Conservation (phyloP, 257 asterid species). For the Ajuga chamaepitys region DNA sequence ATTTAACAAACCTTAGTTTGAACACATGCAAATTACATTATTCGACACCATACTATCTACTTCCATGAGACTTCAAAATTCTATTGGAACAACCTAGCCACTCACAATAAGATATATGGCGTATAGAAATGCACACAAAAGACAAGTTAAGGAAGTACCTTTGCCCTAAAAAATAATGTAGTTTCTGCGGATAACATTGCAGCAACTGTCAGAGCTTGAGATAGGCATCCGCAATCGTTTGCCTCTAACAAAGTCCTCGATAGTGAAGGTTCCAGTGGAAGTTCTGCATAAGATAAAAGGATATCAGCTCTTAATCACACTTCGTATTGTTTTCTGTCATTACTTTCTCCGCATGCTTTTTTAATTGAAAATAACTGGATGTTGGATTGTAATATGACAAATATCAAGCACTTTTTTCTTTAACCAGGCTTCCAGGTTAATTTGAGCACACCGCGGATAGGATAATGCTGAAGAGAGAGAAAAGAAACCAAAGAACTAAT, state of each 20-base stretch:
- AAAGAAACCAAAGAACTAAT: too few relatives aligned
- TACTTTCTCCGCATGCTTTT: too few relatives aligned
- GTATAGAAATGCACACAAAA: neutral
- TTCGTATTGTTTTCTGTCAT: too few relatives aligned
- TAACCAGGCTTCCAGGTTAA: too few relatives aligned
- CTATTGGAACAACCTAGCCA: conserved; percentile 1
- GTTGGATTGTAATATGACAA: too few relatives aligned
- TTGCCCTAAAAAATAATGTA: conserved; percentile 54
- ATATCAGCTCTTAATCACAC: too few relatives aligned
- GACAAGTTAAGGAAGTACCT: conserved; percentile 37
- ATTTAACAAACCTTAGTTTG: neutral
- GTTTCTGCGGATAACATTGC: conserved; percentile 98
- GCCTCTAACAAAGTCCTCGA: conserved; percentile 95
- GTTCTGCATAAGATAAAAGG: conserved; percentile 63
- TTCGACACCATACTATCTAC: neutral
- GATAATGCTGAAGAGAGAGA: too few relatives aligned
- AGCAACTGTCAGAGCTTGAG: conserved; percentile 85
- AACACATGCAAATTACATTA: neutral
- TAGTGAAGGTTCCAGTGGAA: conserved; percentile 93
- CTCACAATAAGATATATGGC: neutral
- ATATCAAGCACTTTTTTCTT: too few relatives aligned
- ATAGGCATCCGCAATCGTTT: conserved; percentile 68
- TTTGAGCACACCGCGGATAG: too few relatives aligned
- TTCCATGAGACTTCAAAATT: neutral
- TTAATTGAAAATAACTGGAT: too few relatives aligned